These are phyloP conservation scores for Diversispora epigaea DNA, from an alignment of 192 early-diverging fungal species.

Conservation along the genomic window DNA sequence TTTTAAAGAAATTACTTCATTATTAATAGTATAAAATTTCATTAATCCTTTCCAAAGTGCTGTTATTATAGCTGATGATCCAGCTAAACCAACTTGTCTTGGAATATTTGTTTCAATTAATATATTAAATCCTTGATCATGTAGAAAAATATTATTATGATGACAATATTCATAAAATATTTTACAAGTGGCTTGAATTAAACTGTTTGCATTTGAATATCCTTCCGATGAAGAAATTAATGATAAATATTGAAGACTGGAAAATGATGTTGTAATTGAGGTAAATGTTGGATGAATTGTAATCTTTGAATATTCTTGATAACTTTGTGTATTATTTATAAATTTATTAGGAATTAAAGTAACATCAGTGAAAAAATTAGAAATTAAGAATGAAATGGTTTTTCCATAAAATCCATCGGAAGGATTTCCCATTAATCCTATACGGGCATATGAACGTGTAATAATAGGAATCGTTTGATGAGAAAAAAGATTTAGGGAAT, in stretches of 20 bases:
- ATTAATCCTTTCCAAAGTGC: constrained; percentile 54
- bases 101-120: constrained; percentile 63
- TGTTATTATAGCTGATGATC: constrained; percentile 59
- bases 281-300: constrained; percentile 39
- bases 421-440: constrained; percentile 68
- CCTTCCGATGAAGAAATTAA: constrained; percentile 46
- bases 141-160: constrained; percentile 36
- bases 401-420: constrained; percentile 67
- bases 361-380: constrained; percentile 59
- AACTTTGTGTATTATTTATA: background rate
- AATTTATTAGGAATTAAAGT: constrained; percentile 51
- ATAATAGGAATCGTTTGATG: constrained; percentile 34
- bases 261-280: constrained; percentile 43
- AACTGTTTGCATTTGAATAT: constrained; percentile 50
- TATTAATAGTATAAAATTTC: constrained; percentile 38
- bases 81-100: constrained; percentile 51
- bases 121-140: constrained; percentile 52
- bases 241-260: constrained; percentile 35
- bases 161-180: constrained; percentile 51
- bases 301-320: constrained; percentile 41
- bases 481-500: background rate
- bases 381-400: constrained; percentile 60
- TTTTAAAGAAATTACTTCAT: constrained; percentile 45
- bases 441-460: constrained; percentile 49
- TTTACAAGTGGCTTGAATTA: constrained; percentile 55